phyloP scores from a whole-genome alignment of 148 eudicot species.

The Agrostemma githago region DNA sequence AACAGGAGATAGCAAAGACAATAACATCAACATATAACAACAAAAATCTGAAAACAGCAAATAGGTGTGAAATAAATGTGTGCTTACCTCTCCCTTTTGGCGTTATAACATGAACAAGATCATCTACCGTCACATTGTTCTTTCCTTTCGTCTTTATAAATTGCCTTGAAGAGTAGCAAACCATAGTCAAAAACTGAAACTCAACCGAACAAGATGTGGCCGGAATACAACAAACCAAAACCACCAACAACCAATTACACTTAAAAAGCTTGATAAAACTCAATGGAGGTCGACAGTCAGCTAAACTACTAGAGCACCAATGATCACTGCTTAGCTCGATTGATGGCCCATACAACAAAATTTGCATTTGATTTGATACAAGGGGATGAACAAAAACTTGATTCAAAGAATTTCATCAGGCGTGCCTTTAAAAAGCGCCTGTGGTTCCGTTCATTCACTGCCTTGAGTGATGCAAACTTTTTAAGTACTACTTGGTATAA shows the following conservation, averaged over 20 bases:
- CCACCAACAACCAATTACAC: not conserved
- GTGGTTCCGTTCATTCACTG: not conserved
- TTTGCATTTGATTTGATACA: not conserved
- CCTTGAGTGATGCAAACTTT: not conserved
- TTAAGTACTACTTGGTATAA: not conserved
- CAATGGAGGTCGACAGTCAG: not conserved
- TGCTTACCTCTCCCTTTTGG: slow-evolving; percentile 80
- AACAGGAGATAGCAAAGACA: not conserved
- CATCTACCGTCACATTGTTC: slow-evolving; percentile 81
- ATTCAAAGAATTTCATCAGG: slow-evolving; percentile 3
- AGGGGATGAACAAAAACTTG: not conserved
- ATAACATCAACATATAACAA: not conserved
- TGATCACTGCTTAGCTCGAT: not conserved
- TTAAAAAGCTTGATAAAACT: not conserved
- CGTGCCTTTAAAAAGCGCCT: not conserved
- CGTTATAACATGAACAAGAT: slow-evolving; percentile 62
- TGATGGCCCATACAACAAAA: not conserved
- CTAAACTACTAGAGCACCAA: not conserved
- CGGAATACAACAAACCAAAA: not conserved
- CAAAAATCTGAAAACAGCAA: slow-evolving; percentile 5
- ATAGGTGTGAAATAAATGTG: not conserved
- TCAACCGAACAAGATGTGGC: not conserved
- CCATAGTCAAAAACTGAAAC: slow-evolving; percentile 1
- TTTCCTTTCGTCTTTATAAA: slow-evolving; percentile 69
- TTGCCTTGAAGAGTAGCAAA: slow-evolving; percentile 37